Conservation (phyloP, 345 rosid genomes). For the Nasturtium officinale region DNA sequence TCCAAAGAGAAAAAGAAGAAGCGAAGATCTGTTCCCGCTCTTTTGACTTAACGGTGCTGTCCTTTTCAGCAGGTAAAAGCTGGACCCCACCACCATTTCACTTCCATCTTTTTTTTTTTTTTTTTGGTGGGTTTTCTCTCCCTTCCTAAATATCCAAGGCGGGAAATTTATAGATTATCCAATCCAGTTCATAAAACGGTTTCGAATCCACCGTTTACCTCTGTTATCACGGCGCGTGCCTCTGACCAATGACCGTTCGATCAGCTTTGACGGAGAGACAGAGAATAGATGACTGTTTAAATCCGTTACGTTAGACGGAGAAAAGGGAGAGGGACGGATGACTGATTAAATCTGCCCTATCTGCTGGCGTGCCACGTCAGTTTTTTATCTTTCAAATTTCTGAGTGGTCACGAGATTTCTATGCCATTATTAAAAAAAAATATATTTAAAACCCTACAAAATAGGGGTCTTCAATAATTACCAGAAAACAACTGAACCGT, state of each 20-base stretch:
- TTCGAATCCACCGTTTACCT: conserved; percentile 34
- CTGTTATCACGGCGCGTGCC: conserved; percentile 21
- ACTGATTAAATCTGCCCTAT: conserved; percentile 31
- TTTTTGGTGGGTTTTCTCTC: background rate
- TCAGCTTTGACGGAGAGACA: background rate
- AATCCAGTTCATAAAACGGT: conserved; percentile 23
- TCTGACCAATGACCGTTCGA: background rate
- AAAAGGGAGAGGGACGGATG: conserved; percentile 33
- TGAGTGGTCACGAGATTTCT: conserved; percentile 44
- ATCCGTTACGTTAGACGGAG: conserved; percentile 33
- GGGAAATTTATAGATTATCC: conserved; percentile 31
- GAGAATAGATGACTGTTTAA: background rate
- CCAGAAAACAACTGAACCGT: conserved; percentile 36
- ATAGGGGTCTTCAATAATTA: conserved; percentile 33
- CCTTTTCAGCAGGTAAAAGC: conserved; percentile 41
- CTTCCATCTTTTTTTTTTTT: background rate
- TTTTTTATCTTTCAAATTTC: conserved; percentile 30
- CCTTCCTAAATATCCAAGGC: conserved; percentile 24
- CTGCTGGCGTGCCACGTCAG: conserved; percentile 30
- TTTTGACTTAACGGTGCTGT: conserved; percentile 50
- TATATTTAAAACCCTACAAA: background rate
- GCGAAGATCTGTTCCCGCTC: conserved; percentile 47
- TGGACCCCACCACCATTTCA: conserved; percentile 40
- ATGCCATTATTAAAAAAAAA: background rate
- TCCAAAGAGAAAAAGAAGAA: background rate